Evolutionary conservation across 352 stramenopile species (phyloP), one percentile per base, ranked within the genome.

Genomic region (Phytophthora tentaculata): DNA sequence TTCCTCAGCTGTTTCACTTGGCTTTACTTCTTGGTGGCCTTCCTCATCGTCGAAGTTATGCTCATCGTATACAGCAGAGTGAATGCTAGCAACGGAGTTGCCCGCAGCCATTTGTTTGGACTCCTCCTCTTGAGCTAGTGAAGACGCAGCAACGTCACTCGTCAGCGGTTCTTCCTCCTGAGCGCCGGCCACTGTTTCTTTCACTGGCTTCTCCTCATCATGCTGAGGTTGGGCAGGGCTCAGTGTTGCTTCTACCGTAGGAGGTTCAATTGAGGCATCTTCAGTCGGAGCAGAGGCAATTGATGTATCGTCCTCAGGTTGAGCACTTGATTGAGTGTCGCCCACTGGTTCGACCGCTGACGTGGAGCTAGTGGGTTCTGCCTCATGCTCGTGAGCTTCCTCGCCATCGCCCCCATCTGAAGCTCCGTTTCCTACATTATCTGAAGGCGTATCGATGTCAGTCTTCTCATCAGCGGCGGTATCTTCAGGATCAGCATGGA

Each of bases 21-120:
- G 6, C 9, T 50, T 43, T 35, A 12, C 51, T 39, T 61, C 45
- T 47, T 56, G 19, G 12, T 60, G 56, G 0, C 1, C n/a, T 51
- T 48, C 66, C 16, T 73, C 61, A 3, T 77, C 57, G 39, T 79
- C 67, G 23, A 73, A 79, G 10, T 62, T 68, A 13, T 73, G 61
- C 23, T 73, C 70, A 24, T 70, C 70, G 23, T 77, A 74, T 7
- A 28, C 23, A 13, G 56, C 65, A 20, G 60, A 73, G 8, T 73
- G 66, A 58, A 69, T 41, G 29, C 53, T 73, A 44, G 24, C 53
- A 26, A 47, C 55, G 17, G 66, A 73, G 29, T 3, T 48, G 60
- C 72, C 57, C 14, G 39, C 24, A 0, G 20, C 17, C 29, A 72
- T 19, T 17, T 56, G 56, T 17, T 68, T 72, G 13, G 24, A 20